Evolutionary conservation across 2,329 filamentous ascomycete species (phyloP).

Genomic region (Aureobasidium vineae): DNA sequence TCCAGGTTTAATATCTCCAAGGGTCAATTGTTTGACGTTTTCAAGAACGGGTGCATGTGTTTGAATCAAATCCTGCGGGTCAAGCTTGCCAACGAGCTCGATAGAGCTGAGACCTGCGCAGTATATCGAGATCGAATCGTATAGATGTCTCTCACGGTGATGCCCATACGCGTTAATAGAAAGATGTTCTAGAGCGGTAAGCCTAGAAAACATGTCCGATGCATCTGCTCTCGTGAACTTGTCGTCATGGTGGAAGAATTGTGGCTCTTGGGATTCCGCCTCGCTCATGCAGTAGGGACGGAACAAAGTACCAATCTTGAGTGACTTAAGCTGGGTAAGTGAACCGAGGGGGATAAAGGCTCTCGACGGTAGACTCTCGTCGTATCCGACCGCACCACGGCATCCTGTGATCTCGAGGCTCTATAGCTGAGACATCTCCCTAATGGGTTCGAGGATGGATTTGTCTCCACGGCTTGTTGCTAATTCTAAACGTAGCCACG

Average conservation of each 20-base stretch:
- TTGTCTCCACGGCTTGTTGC: too few species aligned
- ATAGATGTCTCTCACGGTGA: too few species aligned
- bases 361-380: neutral
- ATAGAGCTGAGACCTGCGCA: neutral
- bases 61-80: neutral
- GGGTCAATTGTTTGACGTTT: neutral
- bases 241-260: neutral
- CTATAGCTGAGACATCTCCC: too few species aligned
- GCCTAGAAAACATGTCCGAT: neutral
- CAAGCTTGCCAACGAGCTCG: neutral
- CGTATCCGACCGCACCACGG: too few species aligned
- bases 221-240: neutral
- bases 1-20: neutral
- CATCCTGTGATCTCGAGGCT: neutral
- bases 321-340: neutral
- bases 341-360: neutral
- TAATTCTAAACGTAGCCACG: too few species aligned
- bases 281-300: neutral
- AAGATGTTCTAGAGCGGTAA: neutral
- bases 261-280: neutral
- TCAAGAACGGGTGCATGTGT: neutral
- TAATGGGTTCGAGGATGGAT: too few species aligned
- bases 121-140: neutral
- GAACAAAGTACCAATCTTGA: neutral
- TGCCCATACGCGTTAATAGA: neutral